phyloP scores from a whole-genome alignment of 768 basidiomycete species.

The Boletus barrowsii region DNA sequence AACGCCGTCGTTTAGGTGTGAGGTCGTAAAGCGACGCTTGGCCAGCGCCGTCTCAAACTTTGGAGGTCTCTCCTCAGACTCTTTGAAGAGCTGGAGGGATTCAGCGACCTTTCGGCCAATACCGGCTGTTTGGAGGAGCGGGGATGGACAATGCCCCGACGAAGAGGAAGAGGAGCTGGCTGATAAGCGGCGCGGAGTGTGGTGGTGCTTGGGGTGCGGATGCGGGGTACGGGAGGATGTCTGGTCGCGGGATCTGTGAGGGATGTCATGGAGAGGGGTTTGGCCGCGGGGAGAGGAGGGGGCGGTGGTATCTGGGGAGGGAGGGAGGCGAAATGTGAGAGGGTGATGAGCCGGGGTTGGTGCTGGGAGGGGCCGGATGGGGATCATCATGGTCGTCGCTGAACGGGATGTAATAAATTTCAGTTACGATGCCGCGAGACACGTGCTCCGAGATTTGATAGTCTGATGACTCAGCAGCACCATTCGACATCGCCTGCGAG shows the following conservation, averaged over 20 bases:
- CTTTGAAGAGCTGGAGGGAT: conserved; percentile 78
- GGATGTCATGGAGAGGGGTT: conserved; percentile 30
- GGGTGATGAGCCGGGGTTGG: not conserved
- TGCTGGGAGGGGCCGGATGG: not conserved
- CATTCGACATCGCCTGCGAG: conserved; percentile 1
- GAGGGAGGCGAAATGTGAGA: not conserved
- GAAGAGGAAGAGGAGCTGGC: conserved; percentile 25
- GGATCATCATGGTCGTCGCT: conserved; percentile 4
- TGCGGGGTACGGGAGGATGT: conserved; percentile 11
- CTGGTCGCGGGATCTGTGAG: conserved; percentile 15
- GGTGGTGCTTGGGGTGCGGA: conserved; percentile 31
- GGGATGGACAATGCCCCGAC: conserved; percentile 1
- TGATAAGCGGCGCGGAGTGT: conserved; percentile 34
- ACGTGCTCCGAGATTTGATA: conserved; percentile 31
- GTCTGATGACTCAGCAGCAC: conserved; percentile 32
- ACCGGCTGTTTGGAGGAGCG: conserved; percentile 31
- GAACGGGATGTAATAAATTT: conserved; percentile 8
- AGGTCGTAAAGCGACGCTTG: conserved; percentile 33
- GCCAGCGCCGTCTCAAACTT: conserved; percentile 24
- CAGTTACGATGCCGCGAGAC: conserved; percentile 31
- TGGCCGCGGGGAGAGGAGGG: conserved; percentile 1
- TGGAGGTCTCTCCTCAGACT: conserved; percentile 46
- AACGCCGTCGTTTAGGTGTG: conserved; percentile 48
- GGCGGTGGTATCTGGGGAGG: not conserved
- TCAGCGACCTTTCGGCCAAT: conserved; percentile 84